Percentiles rank a stretch among this genome's conserved stretches.
phyloP scores from a whole-genome alignment of 1,284 basidiomycete genomes.

The Tremellales sp. region DNA sequence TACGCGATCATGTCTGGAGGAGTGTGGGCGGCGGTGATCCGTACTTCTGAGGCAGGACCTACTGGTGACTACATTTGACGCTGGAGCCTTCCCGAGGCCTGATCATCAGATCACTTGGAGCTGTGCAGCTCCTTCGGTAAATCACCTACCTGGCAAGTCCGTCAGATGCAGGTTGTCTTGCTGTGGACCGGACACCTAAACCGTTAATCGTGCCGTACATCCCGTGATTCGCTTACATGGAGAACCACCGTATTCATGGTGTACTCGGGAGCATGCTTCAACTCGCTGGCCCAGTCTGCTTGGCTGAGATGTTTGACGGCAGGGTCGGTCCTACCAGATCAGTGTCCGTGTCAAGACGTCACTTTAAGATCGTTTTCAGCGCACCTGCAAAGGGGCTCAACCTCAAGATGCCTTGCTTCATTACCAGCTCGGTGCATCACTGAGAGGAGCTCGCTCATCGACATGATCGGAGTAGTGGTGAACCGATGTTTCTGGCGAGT shows the following conservation, averaged over 20 bases:
- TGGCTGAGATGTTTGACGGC: background rate
- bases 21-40: background rate
- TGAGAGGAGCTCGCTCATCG: too few relatives aligned
- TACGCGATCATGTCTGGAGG: conserved; percentile 9
- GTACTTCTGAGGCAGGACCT: background rate
- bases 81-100: background rate
- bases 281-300: background rate
- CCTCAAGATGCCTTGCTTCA: conserved; percentile 16
- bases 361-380: too few relatives aligned
- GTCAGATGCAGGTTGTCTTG: conserved; percentile 19
- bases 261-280: conserved; percentile 3
- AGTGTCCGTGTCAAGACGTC: background rate
- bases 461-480: too few relatives aligned
- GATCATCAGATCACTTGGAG: background rate
- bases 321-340: conserved; percentile 1
- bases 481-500: conserved; percentile 7
- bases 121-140: background rate
- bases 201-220: too few relatives aligned
- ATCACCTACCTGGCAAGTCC: conserved; percentile 27
- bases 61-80: background rate
- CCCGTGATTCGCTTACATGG: conserved; percentile 18
- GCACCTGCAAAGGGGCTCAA: too few relatives aligned
- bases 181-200: conserved; percentile 15
- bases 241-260: conserved; percentile 22
- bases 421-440: too few relatives aligned